A percentile compares a stretch with the other conserved stretches of the same genome.
Evolutionary conservation across 441 rosid species (phyloP).

Genomic region (Viola pubescens): DNA sequence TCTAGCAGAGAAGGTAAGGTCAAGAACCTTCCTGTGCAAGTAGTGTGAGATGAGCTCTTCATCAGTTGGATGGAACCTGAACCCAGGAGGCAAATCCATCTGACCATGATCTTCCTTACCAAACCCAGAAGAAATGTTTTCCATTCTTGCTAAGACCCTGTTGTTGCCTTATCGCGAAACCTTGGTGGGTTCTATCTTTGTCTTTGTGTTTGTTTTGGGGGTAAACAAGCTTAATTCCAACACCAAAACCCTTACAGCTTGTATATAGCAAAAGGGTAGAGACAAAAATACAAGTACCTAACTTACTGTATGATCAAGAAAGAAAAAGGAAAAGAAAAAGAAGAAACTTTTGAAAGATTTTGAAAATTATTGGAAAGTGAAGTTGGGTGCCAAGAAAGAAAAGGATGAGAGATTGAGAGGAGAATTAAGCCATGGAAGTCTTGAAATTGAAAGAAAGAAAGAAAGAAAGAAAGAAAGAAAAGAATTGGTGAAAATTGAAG

Average conservation of each 20-base stretch:
- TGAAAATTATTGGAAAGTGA: conserved; percentile 14
- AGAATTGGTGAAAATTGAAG: conserved; percentile 20
- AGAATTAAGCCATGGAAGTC: conserved; percentile 23
- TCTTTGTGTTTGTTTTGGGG: too few species aligned
- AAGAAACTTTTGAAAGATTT: neutral
- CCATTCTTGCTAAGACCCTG: conserved; percentile 48
- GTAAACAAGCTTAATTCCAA: neutral
- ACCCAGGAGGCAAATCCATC: conserved; percentile 89
- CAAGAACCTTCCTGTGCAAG: conserved; percentile 59
- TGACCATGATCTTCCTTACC: conserved; percentile 51
- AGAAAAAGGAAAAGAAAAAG: conserved; percentile 14
- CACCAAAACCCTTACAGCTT: neutral
- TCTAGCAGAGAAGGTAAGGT: conserved; percentile 41
- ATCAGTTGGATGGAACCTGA: conserved; percentile 88
- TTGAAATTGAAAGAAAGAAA: conserved; percentile 1
- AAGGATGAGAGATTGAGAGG: conserved; percentile 10
- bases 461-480: neutral
- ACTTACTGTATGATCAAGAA: conserved; percentile 7
- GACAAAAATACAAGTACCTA: conserved; percentile 4
- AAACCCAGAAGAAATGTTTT: conserved; percentile 25
- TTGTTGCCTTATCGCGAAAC: conserved; percentile 2
- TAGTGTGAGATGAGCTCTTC: conserved; percentile 89
- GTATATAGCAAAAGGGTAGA: conserved; percentile 2
- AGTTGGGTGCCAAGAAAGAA: conserved; percentile 18
- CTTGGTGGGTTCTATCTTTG: neutral